Conservation (phyloP, 192 early-diverging fungal species). For the Entomortierella chlamydospora region DNA sequence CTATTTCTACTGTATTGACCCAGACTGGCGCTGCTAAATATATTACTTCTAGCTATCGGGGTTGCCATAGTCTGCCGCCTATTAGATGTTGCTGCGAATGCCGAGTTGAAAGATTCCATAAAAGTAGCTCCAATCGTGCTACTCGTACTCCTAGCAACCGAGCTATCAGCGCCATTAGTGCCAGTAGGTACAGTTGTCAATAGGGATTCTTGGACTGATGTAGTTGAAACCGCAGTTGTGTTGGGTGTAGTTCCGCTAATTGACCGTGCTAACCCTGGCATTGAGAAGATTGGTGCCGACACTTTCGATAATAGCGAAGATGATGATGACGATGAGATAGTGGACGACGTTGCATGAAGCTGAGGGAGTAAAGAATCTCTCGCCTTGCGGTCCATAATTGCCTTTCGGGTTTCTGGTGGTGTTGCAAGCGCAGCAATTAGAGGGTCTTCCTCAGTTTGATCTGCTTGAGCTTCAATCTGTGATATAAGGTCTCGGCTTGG, state of each 20-base stretch:
- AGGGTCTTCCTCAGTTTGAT: conserved; percentile 17
- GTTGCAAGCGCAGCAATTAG: conserved; percentile 24
- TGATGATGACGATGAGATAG: background rate
- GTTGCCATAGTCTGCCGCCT: conserved; percentile 43
- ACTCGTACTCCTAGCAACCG: background rate
- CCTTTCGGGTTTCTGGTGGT: conserved; percentile 26
- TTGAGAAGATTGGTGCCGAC: background rate
- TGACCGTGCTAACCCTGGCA: background rate
- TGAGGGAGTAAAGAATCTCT: conserved; percentile 8
- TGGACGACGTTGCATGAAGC: background rate
- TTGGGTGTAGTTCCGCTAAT: background rate
- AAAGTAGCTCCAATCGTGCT: conserved; percentile 28
- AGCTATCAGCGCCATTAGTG: background rate
- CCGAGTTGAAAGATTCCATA: conserved; percentile 29
- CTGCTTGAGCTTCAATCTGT: conserved; percentile 26
- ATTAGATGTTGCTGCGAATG: conserved; percentile 34
- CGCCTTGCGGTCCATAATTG: conserved; percentile 5
- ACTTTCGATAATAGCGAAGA: background rate
- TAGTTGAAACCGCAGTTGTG: background rate
- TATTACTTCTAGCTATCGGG: background rate
- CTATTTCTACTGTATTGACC: conserved; percentile 14
- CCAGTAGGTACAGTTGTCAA: conserved; percentile 11
- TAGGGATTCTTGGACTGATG: background rate
- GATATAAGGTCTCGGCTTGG: conserved; percentile 24
- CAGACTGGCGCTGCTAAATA: background rate